These are phyloP conservation scores for Botryosphaeria dothidea DNA, from an alignment of 2,329 filamentous ascomycete genomes.

Conservation along the genomic window DNA sequence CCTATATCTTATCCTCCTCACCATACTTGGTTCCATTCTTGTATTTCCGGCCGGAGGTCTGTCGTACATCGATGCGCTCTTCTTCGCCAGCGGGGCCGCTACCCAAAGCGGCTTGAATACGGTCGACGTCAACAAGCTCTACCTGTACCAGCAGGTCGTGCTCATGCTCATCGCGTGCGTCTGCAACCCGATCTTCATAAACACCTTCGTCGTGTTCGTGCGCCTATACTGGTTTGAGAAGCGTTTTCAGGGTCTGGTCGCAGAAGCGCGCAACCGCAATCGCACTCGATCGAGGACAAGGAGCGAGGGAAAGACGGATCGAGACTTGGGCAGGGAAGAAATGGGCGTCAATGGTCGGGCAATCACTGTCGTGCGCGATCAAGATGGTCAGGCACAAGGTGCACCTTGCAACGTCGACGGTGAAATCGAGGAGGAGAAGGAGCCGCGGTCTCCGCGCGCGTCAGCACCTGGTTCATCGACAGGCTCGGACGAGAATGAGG, in stretches of 20 bases:
- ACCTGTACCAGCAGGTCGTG: slow-evolving; percentile 55
- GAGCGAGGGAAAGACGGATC: slow-evolving; percentile 49
- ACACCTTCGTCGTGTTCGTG: slow-evolving; percentile 79
- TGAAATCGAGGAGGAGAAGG: slow-evolving; percentile 53
- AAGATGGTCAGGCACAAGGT: slow-evolving; percentile 52
- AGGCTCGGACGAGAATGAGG: slow-evolving; percentile 40
- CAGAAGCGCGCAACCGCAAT: slow-evolving; percentile 69
- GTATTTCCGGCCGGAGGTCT: slow-evolving; percentile 68
- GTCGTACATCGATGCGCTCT: slow-evolving; percentile 81
- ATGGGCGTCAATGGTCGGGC: slow-evolving; percentile 64
- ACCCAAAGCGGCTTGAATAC: slow-evolving; percentile 96
- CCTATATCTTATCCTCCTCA: slow-evolving; percentile 69
- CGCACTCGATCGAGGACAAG: slow-evolving; percentile 60
- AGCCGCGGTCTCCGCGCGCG: neutral
- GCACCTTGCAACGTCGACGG: slow-evolving; percentile 51
- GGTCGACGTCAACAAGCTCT: slow-evolving; percentile 51
- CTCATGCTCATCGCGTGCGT: slow-evolving; percentile 37
- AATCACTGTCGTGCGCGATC: slow-evolving; percentile 66
- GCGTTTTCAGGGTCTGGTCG: slow-evolving; percentile 81
- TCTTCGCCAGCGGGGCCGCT: slow-evolving; percentile 78
- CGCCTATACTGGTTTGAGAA: slow-evolving; percentile 98
- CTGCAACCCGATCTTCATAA: slow-evolving; percentile 44
- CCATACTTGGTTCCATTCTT: slow-evolving; percentile 64
- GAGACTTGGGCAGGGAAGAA: slow-evolving; percentile 51
- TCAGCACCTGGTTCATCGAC: slow-evolving; percentile 43